A percentile compares a stretch with the other conserved stretches of the same genome.
These are phyloP conservation scores for Porcisia hertigi DNA, from an alignment of 208 protist species.

Conservation along the genomic window DNA sequence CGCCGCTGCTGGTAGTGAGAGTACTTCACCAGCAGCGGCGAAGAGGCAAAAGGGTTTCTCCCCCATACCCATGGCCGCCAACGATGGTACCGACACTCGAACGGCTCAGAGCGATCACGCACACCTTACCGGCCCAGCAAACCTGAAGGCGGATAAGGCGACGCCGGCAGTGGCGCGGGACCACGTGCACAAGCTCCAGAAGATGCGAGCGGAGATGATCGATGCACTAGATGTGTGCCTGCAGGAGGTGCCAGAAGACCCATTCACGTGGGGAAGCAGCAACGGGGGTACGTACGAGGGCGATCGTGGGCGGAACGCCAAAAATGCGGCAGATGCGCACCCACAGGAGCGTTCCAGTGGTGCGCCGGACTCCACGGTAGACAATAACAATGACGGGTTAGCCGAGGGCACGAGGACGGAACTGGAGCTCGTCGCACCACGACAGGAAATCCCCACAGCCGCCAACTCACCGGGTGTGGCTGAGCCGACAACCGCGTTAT, in stretches of 20 bases:
- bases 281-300: neutral
- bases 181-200: constrained; percentile 29
- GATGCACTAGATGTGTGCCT: constrained; percentile 82
- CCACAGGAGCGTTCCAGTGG: neutral
- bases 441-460: constrained; percentile 12
- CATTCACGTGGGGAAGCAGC: constrained; percentile 8
- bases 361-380: neutral
- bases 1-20: neutral
- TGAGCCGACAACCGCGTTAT: neutral
- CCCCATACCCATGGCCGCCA: neutral
- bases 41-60: neutral
- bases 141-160: neutral
- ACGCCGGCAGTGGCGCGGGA: neutral
- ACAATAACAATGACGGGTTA: constrained; percentile 8
- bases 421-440: neutral
- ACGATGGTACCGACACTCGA: neutral
- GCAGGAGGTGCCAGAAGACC: constrained; percentile 55
- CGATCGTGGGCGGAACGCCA: constrained; percentile 4
- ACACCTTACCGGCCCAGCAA: neutral
- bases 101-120: neutral
- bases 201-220: constrained; percentile 70
- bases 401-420: constrained; percentile 7
- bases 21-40: neutral
- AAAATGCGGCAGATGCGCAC: neutral
- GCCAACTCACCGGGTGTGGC: neutral